Base-by-base conservation (phyloP, 176 grass and related monocot genomes). In the Musa beccarii region DNA sequence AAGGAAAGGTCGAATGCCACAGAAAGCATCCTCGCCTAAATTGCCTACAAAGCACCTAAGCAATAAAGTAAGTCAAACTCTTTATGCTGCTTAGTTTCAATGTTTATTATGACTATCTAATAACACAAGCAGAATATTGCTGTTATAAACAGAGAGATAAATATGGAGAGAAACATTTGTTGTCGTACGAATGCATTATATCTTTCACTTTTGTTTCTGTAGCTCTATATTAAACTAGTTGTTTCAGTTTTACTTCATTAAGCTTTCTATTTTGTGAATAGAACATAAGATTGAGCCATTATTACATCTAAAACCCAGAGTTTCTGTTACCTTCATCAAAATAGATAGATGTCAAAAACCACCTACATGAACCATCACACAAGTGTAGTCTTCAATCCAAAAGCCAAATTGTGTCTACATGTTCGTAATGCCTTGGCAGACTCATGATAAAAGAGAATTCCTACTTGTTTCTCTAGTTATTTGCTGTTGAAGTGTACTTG, bases 51-150 rank as follows among this genome's bases (percentile, higher is more conserved):
- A 83, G 56, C 64, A 59, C 53, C 68, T 76, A 25, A 49, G 53
- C 55, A 80, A 80, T 2, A 88, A 82, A 53, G 84, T 80, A 77
- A 81, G 53, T 53, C 25, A 21, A 69, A 14, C 25, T 10, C 77
- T 54, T 72, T 53, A 49, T 20, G 59, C 8, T 65, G 63, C 10
- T 65, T 65, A 65, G 22, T 65, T 65, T 64, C 21, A 19, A 65
- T 21, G 20, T 25, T 23, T 11, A 11, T 3, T 24, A 23, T 25
- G 63, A 26, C 63, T 66, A 66, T 66, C 20, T 66, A 11, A 13
- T 28, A 22, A 25, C 20, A n/a, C 22, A 12, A 13, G 11, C 12
- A 25, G 63, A 66, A 66, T 66, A 11, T 66, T 25, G 12, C n/a
- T 66, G 20, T 11, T 29, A 66, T 66, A 2, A 25, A 25, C 13